Evolutionary conservation across 495 filamentous ascomycete species (phyloP).

Genomic region (Annulohypoxylon moriforme): DNA sequence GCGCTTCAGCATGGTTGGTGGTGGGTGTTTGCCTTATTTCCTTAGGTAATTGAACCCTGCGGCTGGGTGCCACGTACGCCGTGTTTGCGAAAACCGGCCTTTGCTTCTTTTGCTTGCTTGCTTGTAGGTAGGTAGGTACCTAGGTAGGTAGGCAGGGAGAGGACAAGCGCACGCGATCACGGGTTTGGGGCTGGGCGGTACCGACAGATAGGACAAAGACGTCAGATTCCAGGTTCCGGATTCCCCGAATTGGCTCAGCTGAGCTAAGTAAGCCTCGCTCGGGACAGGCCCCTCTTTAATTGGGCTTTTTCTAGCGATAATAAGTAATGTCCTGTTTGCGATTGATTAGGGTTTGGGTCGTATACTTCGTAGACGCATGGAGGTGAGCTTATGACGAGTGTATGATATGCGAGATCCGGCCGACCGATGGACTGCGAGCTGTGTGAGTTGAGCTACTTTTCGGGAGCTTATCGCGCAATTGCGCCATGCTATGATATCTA

Average conservation of each 20-base stretch:
- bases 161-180: conserved; percentile 11
- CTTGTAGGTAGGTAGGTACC: no score
- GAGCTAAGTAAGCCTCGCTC: neutral
- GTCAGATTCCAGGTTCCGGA: neutral
- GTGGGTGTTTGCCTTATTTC: neutral
- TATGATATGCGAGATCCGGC: neutral
- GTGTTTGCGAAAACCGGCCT: neutral
- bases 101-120: no score
- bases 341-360: neutral
- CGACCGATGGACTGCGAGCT: neutral
- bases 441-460: conserved; percentile 13
- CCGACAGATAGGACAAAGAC: conserved; percentile 9
- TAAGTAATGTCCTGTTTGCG: neutral
- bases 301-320: neutral
- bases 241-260: conserved; percentile 1
- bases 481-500: conserved; percentile 11
- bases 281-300: conserved; percentile 3
- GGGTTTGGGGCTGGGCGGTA: neutral
- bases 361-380: neutral
- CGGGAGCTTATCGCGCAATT: conserved; percentile 29
- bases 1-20: conserved; percentile 15
- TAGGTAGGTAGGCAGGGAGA: no score
- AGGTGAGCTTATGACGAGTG: conserved; percentile 3
- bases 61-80: no score
- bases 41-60: no score